Evolutionary conservation across 345 rosid genomes (phyloP), one percentile per base, ranked within the genome.

Genomic region (Alliaria petiolata): DNA sequence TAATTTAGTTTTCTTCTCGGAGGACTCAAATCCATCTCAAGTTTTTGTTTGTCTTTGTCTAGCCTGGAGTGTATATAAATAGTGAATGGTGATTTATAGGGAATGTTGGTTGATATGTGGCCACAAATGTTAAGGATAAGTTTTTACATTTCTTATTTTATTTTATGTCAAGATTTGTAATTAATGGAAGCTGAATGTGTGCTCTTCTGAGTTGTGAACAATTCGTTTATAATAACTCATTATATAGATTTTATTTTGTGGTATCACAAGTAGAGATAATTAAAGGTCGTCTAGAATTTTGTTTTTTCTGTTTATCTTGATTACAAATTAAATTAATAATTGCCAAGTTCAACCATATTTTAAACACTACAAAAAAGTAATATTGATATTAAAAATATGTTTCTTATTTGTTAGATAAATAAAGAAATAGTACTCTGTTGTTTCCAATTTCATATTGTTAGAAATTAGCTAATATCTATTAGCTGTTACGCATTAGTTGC

Each of bases 41-140:
- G 42, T 36, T 64, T 11, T 45, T 34, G 51, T 74, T 50, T 47
- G 45, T 13, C 60, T 57, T 34, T 46, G 35, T 40, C 33, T 38
- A 35, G 3, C 19, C n/a, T 49, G 59, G 17, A 50, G 54, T 30
- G 36, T 39, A 35, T 59, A 10, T 56, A n/a, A n/a, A 73, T 56
- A 51, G 55, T 67, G 68, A 47, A 50, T 56, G 62, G 14, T 56
- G 9, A 56, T 56, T 39, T 73, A 65, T 43, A 45, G 43, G 25
- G 57, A 53, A 35, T 73, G 43, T 64, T 46, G 65, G 65, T 45
- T 54, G 50, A 35, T 67, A 67, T 67, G 72, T 59, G 78, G 62
- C 72, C 72, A 65, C 68, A 66, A 33, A 67, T 59, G 44, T 59
- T 30, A 74, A 67, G 54, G 72, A 74, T 58, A 67, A 66, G 49